Conservation (phyloP, 1,284 basidiomycete species). For the Ustilago hordei region DNA sequence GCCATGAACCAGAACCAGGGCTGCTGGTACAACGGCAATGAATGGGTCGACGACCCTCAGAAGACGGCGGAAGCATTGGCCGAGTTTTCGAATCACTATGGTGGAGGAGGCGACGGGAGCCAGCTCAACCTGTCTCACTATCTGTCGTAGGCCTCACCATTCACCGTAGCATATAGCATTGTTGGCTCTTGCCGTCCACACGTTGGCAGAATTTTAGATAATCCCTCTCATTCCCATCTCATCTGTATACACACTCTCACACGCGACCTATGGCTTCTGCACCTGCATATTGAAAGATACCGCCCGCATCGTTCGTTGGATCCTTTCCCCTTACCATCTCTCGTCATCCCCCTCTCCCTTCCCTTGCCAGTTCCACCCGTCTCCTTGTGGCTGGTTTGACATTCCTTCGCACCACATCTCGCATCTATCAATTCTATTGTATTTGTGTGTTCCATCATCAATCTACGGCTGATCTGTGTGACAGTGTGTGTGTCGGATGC, state of each 20-base stretch:
- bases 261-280: conserved; percentile 1
- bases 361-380: background rate
- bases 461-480: background rate
- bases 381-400: background rate
- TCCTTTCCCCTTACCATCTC: background rate
- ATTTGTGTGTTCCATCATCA: conserved; percentile 17
- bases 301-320: conserved; percentile 1
- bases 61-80: conserved; percentile 51
- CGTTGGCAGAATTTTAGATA: too few species aligned
- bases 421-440: conserved; percentile 31
- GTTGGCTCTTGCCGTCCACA: background rate
- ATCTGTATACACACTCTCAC: conserved; percentile 1
- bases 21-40: conserved; percentile 44
- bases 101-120: conserved; percentile 22
- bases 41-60: conserved; percentile 54
- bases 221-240: background rate
- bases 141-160: conserved; percentile 18
- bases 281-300: conserved; percentile 5
- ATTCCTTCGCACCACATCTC: conserved; percentile 9
- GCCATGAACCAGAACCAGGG: conserved; percentile 46
- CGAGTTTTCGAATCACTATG: conserved; percentile 45
- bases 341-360: too few species aligned
- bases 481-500: background rate
- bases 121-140: conserved; percentile 45
- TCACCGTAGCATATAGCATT: background rate